Percentiles rank a stretch among this genome's conserved stretches.
Conservation (phyloP, 345 rosid genomes). For the Aquilaria yunnanensis region DNA sequence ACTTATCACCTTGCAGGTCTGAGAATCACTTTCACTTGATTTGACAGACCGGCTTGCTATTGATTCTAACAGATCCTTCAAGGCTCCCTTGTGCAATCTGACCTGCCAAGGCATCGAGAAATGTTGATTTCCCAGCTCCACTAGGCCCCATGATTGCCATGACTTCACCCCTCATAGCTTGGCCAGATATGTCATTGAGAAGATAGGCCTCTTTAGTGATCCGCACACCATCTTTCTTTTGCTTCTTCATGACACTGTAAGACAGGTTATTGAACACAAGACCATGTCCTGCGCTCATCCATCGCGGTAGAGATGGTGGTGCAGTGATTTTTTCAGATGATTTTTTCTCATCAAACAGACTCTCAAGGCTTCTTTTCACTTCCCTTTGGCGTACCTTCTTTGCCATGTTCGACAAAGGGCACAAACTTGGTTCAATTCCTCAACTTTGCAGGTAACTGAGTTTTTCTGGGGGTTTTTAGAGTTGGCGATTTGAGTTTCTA, state of each 20-base stretch:
- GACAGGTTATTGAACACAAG: slow-evolving; percentile 49
- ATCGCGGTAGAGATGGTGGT: slow-evolving; percentile 1
- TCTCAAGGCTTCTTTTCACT: slow-evolving; percentile 39
- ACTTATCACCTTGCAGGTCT: not conserved
- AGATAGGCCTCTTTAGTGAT: slow-evolving; percentile 51
- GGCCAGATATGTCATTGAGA: slow-evolving; percentile 68
- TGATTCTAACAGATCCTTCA: slow-evolving; percentile 65
- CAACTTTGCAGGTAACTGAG: slow-evolving; percentile 9
- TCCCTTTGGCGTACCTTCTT: slow-evolving; percentile 2
- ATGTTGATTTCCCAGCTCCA: slow-evolving; percentile 87
- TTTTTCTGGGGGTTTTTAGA: too few relatives aligned
- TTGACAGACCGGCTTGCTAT: slow-evolving; percentile 48
- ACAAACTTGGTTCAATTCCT: too few relatives aligned
- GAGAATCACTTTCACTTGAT: not conserved
- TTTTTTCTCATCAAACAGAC: slow-evolving; percentile 38
- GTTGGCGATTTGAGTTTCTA: too few relatives aligned
- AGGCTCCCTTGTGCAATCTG: slow-evolving; percentile 66
- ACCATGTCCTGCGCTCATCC: slow-evolving; percentile 42
- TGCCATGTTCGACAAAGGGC: too few relatives aligned
- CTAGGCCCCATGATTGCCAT: slow-evolving; percentile 85
- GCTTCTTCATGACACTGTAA: slow-evolving; percentile 52
- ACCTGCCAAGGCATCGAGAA: slow-evolving; percentile 89
- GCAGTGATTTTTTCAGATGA: slow-evolving; percentile 8
- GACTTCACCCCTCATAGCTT: slow-evolving; percentile 63
- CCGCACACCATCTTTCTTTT: slow-evolving; percentile 48